A percentile compares a stretch with the other conserved stretches of the same genome.
These are phyloP conservation scores for Phytophthora gonapodyides DNA, from an alignment of 352 stramenopile species.

Conservation along the genomic window DNA sequence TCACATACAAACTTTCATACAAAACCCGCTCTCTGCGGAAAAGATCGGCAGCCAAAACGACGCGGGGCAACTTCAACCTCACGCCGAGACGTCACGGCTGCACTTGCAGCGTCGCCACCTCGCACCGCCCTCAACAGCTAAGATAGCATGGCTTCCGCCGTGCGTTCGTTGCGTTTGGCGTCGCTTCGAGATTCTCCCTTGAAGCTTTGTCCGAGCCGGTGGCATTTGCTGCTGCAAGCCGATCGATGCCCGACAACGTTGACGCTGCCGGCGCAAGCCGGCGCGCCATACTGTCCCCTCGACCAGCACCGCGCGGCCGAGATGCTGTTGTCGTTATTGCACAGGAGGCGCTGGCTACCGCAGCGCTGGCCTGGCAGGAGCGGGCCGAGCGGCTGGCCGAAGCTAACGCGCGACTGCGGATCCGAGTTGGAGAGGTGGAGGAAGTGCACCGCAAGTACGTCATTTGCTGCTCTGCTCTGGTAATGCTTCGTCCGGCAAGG, in stretches of 20 bases:
- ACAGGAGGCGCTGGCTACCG: slow-evolving; percentile 35
- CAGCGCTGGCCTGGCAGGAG: slow-evolving; percentile 45
- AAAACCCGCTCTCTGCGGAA: slow-evolving; percentile 35
- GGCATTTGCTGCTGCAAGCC: too few species aligned
- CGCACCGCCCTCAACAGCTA: not conserved
- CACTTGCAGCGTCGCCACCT: too few species aligned
- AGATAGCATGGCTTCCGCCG: not conserved
- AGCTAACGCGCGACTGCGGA: slow-evolving; percentile 43
- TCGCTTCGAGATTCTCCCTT: slow-evolving; percentile 11
- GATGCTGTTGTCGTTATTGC: slow-evolving; percentile 42
- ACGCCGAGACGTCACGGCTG: slow-evolving; percentile 8
- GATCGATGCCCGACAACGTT: too few species aligned
- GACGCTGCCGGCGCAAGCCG: not conserved
- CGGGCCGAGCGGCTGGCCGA: slow-evolving; percentile 44
- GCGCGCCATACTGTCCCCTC: slow-evolving; percentile 19
- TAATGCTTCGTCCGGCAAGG: not conserved
- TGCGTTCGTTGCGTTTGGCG: not conserved
- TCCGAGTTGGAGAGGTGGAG: slow-evolving; percentile 38
- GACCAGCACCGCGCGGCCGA: slow-evolving; percentile 8
- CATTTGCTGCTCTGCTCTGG: too few species aligned
- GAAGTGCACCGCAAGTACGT: slow-evolving; percentile 42
- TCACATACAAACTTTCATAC: slow-evolving; percentile 23
- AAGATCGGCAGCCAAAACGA: slow-evolving; percentile 16
- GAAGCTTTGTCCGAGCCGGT: too few species aligned
- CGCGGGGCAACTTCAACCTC: slow-evolving; percentile 30